Evolutionary conservation across 2,329 filamentous ascomycete genomes (phyloP), one percentile per base, ranked within the genome.

Genomic region (Thielaviopsis ethacetica): DNA sequence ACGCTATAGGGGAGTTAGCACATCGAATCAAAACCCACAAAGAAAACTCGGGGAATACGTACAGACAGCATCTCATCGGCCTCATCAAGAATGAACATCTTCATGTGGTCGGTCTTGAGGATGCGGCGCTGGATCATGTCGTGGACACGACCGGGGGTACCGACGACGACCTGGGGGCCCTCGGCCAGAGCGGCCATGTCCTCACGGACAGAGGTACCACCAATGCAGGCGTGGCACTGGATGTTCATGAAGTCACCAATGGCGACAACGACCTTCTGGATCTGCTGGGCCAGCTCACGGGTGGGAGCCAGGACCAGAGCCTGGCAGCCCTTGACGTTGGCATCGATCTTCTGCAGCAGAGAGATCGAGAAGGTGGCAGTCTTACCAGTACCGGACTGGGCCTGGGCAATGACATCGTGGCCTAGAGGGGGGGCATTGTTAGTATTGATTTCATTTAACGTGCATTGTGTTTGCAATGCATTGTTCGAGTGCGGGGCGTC

Each of bases 241-340:
- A 98, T 83, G 76, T 88, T 93, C 93, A 98, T 97, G 82, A 96
- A 98, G 77, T 98, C 93, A 72, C 93, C 93, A 65, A 98, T 94
- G 71, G 93, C 93, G 70, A 97, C 85, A 65, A 98, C 90, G 70
- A 98, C 93, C 81, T 96, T 97, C 78, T 98, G 93, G 71, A 98
- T 98, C 79, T 98, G 93, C 76, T 95, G 91, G 67, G 93, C 93
- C 71, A 98, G 82, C 82, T 98, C 93, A 78, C 93, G 91, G 69
- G 93, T 98, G 67, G 93, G 93, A 65, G 93, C 91, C 66, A 98
- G 87, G 70, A 98, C 96, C 65, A 98, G 83, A 65, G 93, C 94
- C 85, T 98, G 93, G 83, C 89, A 95, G 71, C 87, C 84, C 85
- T 96, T 96, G 73, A 97, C 73, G 74, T 83, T 85, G 72, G 87